Evolutionary conservation across 495 filamentous ascomycete species (phyloP).

Genomic region (Geoglossum glabrum): DNA sequence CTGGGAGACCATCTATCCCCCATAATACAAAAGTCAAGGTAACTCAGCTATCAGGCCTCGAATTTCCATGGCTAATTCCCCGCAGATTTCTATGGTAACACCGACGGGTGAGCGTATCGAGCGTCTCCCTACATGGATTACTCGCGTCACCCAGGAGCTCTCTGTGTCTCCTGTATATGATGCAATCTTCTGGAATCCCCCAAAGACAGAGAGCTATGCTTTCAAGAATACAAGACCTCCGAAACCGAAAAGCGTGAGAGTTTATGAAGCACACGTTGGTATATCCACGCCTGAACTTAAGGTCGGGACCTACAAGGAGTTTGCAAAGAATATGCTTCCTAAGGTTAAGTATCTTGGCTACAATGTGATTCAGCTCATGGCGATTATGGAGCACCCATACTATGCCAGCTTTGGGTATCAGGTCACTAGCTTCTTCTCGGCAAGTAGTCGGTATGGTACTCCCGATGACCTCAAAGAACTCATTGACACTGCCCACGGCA

Average conservation of each 20-base stretch:
- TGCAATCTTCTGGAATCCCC: slow-evolving; percentile 92
- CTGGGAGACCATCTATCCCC: slow-evolving; percentile 60
- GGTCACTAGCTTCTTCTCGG: slow-evolving; percentile 95
- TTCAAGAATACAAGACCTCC: slow-evolving; percentile 70
- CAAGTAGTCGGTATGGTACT: slow-evolving; percentile 82
- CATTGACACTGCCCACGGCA: slow-evolving; percentile 78
- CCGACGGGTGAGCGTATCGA: slow-evolving; percentile 65
- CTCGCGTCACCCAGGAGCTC: slow-evolving; percentile 84
- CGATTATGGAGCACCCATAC: slow-evolving; percentile 97
- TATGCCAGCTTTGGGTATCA: slow-evolving; percentile 99
- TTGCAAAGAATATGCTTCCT: slow-evolving; percentile 77
- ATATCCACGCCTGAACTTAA: slow-evolving; percentile 81
- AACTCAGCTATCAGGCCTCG: slow-evolving; percentile 12
- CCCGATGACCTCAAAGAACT: slow-evolving; percentile 94
- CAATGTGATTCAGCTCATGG: slow-evolving; percentile 97
- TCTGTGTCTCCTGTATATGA: slow-evolving; percentile 78
- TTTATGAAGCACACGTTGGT: slow-evolving; percentile 95
- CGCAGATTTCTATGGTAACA: slow-evolving; percentile 65
- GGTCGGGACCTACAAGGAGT: slow-evolving; percentile 90
- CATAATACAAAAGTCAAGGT: slow-evolving; percentile 95
- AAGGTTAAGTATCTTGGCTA: slow-evolving; percentile 83
- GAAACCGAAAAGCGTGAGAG: slow-evolving; percentile 68
- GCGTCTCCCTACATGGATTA: slow-evolving; percentile 89
- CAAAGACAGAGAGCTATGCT: slow-evolving; percentile 44
- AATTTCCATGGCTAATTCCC: slow-evolving; percentile 1